These are phyloP conservation scores for Komagataella kurtzmanii DNA, from an alignment of 805 yeast species.

Conservation along the genomic window DNA sequence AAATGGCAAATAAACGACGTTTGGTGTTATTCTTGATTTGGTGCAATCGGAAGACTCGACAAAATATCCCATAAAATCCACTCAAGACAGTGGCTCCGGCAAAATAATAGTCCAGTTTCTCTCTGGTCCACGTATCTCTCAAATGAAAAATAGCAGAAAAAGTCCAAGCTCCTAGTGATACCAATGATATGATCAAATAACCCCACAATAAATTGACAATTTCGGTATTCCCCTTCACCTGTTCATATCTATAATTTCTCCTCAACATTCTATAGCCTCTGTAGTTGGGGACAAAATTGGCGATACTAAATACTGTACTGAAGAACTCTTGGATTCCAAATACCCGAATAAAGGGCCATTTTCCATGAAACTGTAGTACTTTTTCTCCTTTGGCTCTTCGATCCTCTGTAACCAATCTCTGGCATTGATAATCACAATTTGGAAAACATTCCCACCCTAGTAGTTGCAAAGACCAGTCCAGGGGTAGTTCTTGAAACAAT, in stretches of 20 bases:
- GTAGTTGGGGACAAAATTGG: slow-evolving; percentile 56
- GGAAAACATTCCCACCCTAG: slow-evolving; percentile 64
- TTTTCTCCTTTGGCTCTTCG: slow-evolving; percentile 35
- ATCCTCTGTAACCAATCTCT: slow-evolving; percentile 51
- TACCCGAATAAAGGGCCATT: slow-evolving; percentile 85
- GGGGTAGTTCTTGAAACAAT: slow-evolving; percentile 23
- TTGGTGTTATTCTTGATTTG: slow-evolving; percentile 11
- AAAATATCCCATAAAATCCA: slow-evolving; percentile 59
- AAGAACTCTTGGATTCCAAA: slow-evolving; percentile 79
- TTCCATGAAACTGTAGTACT: slow-evolving; percentile 84
- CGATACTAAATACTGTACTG: slow-evolving; percentile 65
- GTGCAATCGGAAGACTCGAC: slow-evolving; percentile 51
- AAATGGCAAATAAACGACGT: slow-evolving; percentile 22
- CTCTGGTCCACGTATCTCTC: slow-evolving; percentile 73
- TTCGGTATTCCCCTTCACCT: slow-evolving; percentile 8
- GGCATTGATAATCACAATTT: slow-evolving; percentile 92
- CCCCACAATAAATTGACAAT: slow-evolving; percentile 18
- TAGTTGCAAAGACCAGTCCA: slow-evolving; percentile 26
- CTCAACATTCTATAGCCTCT: slow-evolving; percentile 24
- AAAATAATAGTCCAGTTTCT: slow-evolving; percentile 78
- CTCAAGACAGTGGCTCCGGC: slow-evolving; percentile 82
- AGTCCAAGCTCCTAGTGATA: slow-evolving; percentile 80
- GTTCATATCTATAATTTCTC: slow-evolving; percentile 9
- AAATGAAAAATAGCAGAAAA: slow-evolving; percentile 79
- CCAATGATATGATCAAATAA: slow-evolving; percentile 35